Conservation (phyloP, 225 moss, liverwort and hornwort species). For the Asterella californica region DNA sequence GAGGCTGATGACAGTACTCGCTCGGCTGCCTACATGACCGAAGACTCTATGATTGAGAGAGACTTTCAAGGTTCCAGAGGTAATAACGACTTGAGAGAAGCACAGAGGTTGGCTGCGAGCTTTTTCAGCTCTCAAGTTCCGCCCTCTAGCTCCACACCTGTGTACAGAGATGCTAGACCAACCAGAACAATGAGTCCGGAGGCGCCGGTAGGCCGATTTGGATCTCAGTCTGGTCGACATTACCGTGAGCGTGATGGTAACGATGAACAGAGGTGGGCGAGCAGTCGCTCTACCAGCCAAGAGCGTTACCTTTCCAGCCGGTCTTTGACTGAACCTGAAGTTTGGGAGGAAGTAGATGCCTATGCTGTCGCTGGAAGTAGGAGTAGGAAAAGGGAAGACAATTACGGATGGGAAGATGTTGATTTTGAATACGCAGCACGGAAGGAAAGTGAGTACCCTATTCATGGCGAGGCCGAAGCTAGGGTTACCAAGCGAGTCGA, state of each 20-base stretch:
- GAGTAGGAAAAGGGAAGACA: constrained; percentile 29
- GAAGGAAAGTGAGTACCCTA: constrained; percentile 22
- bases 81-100: constrained; percentile 32
- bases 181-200: constrained; percentile 22
- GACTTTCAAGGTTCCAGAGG: constrained; percentile 17
- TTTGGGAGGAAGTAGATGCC: constrained; percentile 31
- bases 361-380: constrained; percentile 17
- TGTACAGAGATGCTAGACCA: constrained; percentile 23
- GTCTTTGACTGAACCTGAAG: constrained; percentile 20
- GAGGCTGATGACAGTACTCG: constrained; percentile 22
- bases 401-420: constrained; percentile 25
- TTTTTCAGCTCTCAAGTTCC: constrained; percentile 36
- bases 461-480: constrained; percentile 19
- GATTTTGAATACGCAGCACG: constrained; percentile 16
- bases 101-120: constrained; percentile 42
- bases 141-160: constrained; percentile 7
- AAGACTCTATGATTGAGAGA: constrained; percentile 25
- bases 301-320: constrained; percentile 18
- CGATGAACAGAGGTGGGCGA: constrained; percentile 31
- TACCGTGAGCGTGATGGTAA: constrained; percentile 25
- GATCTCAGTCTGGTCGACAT: constrained; percentile 20
- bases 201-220: constrained; percentile 18
- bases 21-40: constrained; percentile 24
- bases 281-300: constrained; percentile 21
- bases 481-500: constrained; percentile 38